phyloP scores from a whole-genome alignment of 116 monocot species.

The Trichopus zeylanicus region DNA sequence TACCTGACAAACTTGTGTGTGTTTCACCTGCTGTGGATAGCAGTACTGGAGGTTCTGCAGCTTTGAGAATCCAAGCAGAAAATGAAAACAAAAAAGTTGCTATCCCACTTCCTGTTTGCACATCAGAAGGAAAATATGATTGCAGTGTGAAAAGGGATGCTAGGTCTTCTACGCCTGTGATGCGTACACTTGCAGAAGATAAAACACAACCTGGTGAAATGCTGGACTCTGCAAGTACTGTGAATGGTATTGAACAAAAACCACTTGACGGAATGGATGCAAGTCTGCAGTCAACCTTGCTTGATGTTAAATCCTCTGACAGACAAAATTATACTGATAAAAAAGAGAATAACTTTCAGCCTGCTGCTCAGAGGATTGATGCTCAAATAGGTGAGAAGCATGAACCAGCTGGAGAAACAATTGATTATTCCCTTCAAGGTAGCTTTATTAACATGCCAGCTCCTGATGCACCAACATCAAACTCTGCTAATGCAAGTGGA shows the following conservation, averaged over 20 bases:
- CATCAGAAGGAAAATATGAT: constrained; percentile 6
- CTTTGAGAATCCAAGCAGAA: too few relatives aligned
- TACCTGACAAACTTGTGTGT: constrained; percentile 5
- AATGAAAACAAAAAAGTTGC: too few relatives aligned
- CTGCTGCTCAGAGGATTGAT: neutral
- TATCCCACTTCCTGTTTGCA: neutral
- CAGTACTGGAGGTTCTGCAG: constrained; percentile 4
- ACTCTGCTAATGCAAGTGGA: constrained; percentile 7
- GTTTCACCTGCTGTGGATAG: constrained; percentile 4
- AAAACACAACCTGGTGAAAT: constrained; percentile 1
- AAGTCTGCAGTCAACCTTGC: neutral
- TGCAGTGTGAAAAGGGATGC: constrained; percentile 5
- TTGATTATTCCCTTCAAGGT: constrained; percentile 6
- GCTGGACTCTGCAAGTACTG: constrained; percentile 1
- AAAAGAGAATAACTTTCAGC: neutral
- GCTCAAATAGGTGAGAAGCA: constrained; percentile 6
- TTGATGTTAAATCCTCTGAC: constrained; percentile 5
- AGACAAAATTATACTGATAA: neutral
- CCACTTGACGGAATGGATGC: constrained; percentile 4
- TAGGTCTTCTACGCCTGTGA: constrained; percentile 4
- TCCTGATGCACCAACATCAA: neutral
- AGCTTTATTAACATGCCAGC: neutral
- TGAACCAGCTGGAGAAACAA: constrained; percentile 12
- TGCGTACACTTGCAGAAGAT: constrained; percentile 9
- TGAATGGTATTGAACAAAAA: constrained; percentile 1